These are phyloP conservation scores for Phytophthora boehmeriae DNA, from an alignment of 352 stramenopile species.

Conservation along the genomic window DNA sequence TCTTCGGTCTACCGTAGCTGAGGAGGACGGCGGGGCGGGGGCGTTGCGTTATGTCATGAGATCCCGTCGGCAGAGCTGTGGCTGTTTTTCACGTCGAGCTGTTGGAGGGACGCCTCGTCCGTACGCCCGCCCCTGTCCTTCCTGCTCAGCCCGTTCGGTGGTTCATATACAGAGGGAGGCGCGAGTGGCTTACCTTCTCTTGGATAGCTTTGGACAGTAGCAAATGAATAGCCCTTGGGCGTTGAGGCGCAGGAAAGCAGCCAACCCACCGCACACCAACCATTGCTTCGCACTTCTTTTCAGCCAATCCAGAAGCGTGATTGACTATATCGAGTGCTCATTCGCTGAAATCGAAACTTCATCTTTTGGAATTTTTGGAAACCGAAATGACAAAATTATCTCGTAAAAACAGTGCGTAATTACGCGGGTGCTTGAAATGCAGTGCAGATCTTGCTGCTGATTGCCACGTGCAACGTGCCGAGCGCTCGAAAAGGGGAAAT, in stretches of 20 bases:
- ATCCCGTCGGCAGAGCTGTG: neutral
- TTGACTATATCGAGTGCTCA: conserved; percentile 25
- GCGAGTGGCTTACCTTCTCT: conserved; percentile 63
- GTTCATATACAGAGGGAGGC: conserved; percentile 7
- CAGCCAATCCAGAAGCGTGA: conserved; percentile 7
- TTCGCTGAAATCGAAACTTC: too few species aligned
- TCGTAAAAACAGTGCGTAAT: conserved; percentile 30
- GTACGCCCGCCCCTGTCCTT: neutral
- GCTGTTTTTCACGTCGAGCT: neutral
- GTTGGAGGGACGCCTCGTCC: neutral
- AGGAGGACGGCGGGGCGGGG: neutral
- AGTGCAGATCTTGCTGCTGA: conserved; percentile 22
- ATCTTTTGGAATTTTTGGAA: too few species aligned
- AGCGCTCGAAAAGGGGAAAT: conserved; percentile 9
- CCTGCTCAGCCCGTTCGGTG: neutral
- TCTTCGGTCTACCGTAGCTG: neutral
- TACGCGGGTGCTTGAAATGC: conserved; percentile 28
- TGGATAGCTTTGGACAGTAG: conserved; percentile 90
- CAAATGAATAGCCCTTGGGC: conserved; percentile 54
- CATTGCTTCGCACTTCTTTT: conserved; percentile 43
- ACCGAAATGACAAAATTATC: too few species aligned
- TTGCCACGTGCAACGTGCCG: conserved; percentile 40
- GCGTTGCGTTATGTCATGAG: neutral
- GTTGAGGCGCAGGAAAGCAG: conserved; percentile 12
- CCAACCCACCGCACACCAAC: conserved; percentile 47